Evolutionary conservation across 495 filamentous ascomycete genomes (phyloP), one percentile per base, ranked within the genome.

Genomic region (Xylaria palmicola): DNA sequence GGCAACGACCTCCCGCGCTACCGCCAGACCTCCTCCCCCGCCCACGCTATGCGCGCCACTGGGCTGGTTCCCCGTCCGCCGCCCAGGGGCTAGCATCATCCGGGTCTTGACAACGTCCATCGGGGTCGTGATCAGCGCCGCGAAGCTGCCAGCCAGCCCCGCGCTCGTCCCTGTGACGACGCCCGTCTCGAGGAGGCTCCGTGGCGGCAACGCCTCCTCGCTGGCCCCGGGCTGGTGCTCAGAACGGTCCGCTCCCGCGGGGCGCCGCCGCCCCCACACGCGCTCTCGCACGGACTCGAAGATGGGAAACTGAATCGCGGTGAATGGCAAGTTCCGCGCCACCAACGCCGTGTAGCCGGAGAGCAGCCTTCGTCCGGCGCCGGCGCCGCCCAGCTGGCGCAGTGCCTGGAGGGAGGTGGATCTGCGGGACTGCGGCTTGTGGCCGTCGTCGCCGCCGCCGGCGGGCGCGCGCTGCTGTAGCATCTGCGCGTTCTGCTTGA

Each of bases 401-500:
- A 82, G 51, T 0, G 81, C 81, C 56, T 72, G 59, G 1, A 81
- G 63, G 3, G 79, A 80, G 4, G 78, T 75, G 2, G 79, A 80
- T 5, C 53, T 49, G 8, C 39, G 40, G 20, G 56, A 29, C 27
- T 27, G 52, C 54, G 10, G 67, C 55, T 12, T 20, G 15, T 24
- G 12, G 17, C 34, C 43, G 36, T 34, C 32, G 12, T 19, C 6
- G 9, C 29, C 17, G 34, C 51, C 26, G 9, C 29, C 17, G 34
- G 41, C 26, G 9, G 43, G 32, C 9, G 1, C 19, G 9, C 64
- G 68, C 24, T 59, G 61, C 30, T 67, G 75, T 13, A 80, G 63
- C 67, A 95, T 88, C 72, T 97, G 93, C 2, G 92, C 90, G 73
- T 96, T 96, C 65, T 96, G 92, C 75, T 97, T 97, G 37, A 96